phyloP scores from a whole-genome alignment of 768 basidiomycete genomes.

The Serendipita sp. region DNA sequence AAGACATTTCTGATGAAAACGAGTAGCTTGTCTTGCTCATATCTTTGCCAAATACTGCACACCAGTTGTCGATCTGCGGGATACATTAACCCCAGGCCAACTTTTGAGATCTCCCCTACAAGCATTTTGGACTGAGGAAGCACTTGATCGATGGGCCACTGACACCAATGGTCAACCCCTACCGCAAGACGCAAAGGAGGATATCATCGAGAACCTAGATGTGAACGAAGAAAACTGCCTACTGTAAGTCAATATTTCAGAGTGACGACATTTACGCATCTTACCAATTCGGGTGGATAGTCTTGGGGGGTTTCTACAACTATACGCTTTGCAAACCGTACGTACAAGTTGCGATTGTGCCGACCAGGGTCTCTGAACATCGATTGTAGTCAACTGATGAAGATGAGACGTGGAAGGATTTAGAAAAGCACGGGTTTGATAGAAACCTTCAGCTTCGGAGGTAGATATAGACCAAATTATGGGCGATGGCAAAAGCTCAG shows the following conservation, averaged over 20 bases:
- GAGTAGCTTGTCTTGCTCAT: conserved; percentile 53
- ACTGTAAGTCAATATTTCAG: conserved; percentile 32
- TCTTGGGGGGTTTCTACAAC: conserved; percentile 65
- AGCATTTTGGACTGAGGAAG: conserved; percentile 43
- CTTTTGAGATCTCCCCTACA: conserved; percentile 33
- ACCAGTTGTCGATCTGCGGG: conserved; percentile 21
- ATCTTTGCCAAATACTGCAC: conserved; percentile 69
- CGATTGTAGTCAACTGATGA: not conserved
- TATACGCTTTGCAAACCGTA: conserved; percentile 75
- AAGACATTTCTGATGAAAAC: not conserved
- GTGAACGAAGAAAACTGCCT: conserved; percentile 53
- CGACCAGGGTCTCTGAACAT: not conserved
- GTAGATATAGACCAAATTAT: not conserved
- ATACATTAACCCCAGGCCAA: conserved; percentile 12
- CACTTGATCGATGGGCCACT: conserved; percentile 56
- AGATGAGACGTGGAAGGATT: conserved; percentile 59
- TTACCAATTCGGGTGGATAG: conserved; percentile 22
- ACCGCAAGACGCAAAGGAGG: conserved; percentile 59
- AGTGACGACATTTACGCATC: not conserved
- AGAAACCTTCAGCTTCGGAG: conserved; percentile 34
- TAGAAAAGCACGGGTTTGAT: conserved; percentile 69
- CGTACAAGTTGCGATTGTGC: conserved; percentile 47
- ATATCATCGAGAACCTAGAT: conserved; percentile 61
- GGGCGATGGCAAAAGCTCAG: too few species aligned
- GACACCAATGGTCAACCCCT: conserved; percentile 80